Evolutionary conservation across 495 filamentous ascomycete genomes (phyloP).

Genomic region (Aspergillus panamensis): DNA sequence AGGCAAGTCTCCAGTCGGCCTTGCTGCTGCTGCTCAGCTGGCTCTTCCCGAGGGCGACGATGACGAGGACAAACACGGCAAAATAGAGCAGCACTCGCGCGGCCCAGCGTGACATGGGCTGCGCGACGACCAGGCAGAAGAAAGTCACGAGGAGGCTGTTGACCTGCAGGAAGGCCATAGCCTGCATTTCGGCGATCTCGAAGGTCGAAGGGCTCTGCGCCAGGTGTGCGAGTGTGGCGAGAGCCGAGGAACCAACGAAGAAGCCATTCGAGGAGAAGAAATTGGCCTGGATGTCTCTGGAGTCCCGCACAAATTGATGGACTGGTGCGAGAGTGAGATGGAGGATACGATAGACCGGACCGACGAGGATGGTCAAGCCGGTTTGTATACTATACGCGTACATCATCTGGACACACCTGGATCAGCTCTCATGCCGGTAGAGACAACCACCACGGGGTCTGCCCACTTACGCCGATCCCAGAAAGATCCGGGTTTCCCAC

Average conservation of each 20-base stretch:
- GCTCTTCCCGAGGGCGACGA: slow-evolving; percentile 6
- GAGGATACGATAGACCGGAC: slow-evolving; percentile 7
- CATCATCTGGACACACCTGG: slow-evolving; percentile 9
- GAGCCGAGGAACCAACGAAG: slow-evolving; percentile 9
- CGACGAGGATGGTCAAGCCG: slow-evolving; percentile 5
- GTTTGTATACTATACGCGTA: slow-evolving; percentile 12
- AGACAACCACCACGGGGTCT: background rate
- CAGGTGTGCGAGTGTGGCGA: slow-evolving; percentile 9
- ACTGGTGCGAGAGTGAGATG: slow-evolving; percentile 4
- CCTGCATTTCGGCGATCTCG: slow-evolving; percentile 13
- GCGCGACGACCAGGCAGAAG: slow-evolving; percentile 12
- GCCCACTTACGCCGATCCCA: slow-evolving; percentile 8
- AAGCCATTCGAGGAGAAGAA: slow-evolving; percentile 14
- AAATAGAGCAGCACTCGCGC: slow-evolving; percentile 10
- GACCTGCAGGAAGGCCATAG: slow-evolving; percentile 13
- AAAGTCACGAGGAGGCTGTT: slow-evolving; percentile 14
- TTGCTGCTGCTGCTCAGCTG: slow-evolving; percentile 7
- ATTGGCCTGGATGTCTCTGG: slow-evolving; percentile 6
- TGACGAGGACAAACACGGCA: slow-evolving; percentile 5
- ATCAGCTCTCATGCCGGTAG: background rate
- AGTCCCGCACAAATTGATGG: background rate
- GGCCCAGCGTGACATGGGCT: slow-evolving; percentile 10
- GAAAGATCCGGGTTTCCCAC: slow-evolving; percentile 13
- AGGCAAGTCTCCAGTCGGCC: slow-evolving; percentile 8
- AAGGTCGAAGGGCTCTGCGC: slow-evolving; percentile 12